Evolutionary conservation across 148 eudicot species (phyloP).

Genomic region (Camellia granthamiana): DNA sequence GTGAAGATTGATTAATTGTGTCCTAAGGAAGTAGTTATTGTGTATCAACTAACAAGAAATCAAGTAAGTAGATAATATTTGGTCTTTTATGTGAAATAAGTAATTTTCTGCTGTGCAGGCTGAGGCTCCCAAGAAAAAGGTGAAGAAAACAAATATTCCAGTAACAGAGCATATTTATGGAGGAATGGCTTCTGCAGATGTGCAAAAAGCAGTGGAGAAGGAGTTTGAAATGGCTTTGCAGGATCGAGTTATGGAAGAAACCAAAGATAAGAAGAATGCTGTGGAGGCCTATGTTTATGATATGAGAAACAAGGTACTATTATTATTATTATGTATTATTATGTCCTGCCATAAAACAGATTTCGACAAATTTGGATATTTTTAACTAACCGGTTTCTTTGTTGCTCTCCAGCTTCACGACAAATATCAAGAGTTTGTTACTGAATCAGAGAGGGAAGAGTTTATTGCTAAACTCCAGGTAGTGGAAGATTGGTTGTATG

Average conservation of each 20-base stretch:
- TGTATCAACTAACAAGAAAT: background rate
- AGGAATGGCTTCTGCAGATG: constrained; percentile 42
- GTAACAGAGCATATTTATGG: constrained; percentile 56
- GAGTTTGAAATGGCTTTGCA: constrained; percentile 90
- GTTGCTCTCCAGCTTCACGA: constrained; percentile 52
- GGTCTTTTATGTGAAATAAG: background rate
- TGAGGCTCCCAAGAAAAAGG: constrained; percentile 65
- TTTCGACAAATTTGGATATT: background rate
- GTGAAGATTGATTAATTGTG: background rate
- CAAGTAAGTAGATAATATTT: background rate
- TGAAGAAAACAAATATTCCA: constrained; percentile 55
- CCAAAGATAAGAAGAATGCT: constrained; percentile 75
- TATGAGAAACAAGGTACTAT: constrained; percentile 72
- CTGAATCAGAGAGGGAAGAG: constrained; percentile 57
- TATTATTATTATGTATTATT: constrained; percentile 22
- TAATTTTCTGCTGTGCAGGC: constrained; percentile 28
- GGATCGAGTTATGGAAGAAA: constrained; percentile 83
- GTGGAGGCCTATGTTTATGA: constrained; percentile 85
- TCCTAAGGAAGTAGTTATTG: background rate
- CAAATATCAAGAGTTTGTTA: constrained; percentile 61
- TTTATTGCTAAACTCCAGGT: constrained; percentile 56
- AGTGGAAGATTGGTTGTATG: constrained; percentile 85
- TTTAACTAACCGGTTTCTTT: background rate
- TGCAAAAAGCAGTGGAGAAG: constrained; percentile 70
- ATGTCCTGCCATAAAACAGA: background rate